Base-by-base conservation (phyloP, 805 yeast species). In the Cyberlindnera lachancei region DNA sequence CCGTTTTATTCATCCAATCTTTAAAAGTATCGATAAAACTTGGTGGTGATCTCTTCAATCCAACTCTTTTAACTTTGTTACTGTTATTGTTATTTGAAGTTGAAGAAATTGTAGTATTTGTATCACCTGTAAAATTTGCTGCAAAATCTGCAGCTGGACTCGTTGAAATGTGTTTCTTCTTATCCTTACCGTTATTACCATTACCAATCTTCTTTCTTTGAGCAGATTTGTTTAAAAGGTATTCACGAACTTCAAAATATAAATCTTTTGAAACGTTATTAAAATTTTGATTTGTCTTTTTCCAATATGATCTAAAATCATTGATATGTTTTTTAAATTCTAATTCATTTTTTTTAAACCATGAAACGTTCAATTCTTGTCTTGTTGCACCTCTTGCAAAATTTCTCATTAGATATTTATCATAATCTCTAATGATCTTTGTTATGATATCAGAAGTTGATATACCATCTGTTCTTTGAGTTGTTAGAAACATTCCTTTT, bases 351-450 rank as follows among this genome's bases (percentile, higher is more conserved):
- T 92, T 92, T 63, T 92, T 92, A 48, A 92, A 68, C 98, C 98
- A 92, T 19, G 95, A 82, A 15, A 92, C 97, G 52, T 92, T 92
- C 50, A 92, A 72, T 52, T 92, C 98, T 56, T 92, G 86, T 52
- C 98, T 73, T 3, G 96, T 83, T 9, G 96, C 97, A 29, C 98
- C 98, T 45, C 98, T 73, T 12, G 96, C 95, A 59, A 92, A 90
- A 63, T 92, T 92, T 55, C 98, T 76, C 92, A 90, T 81, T 57
- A 92, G 66, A 58, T 92, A 92, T 62, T 88, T 86, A 64, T 92
- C 98, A 61, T 92, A 92, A 61, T 92, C 97, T 48, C 92, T 73
- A 47, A 92, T 88, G 47, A 92, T 85, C 53, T 83, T 86, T 40
- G 97, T 90, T 52, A 92, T 92, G 45, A 92, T 90, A 56, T 90